Evolutionary conservation across 2,329 filamentous ascomycete species (phyloP).

Genomic region (Proliferodiscus dingleyae): DNA sequence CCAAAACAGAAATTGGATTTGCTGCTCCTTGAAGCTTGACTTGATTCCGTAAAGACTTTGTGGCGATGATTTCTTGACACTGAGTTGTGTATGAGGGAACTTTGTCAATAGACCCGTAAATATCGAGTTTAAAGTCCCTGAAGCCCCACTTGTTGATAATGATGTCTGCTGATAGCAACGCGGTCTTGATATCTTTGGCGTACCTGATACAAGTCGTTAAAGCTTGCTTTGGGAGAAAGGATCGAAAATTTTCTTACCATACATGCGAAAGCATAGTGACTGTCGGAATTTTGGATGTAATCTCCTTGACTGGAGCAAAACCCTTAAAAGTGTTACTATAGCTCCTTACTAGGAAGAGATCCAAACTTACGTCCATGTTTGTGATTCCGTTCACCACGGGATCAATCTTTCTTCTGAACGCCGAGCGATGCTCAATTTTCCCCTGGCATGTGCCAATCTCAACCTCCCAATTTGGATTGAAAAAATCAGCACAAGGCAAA

Average conservation of each 20-base stretch:
- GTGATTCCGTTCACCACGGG: constrained; percentile 62
- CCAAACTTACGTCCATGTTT: constrained; percentile 38
- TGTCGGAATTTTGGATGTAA: constrained; percentile 53
- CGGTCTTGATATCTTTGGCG: constrained; percentile 59
- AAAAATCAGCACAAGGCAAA: constrained; percentile 54
- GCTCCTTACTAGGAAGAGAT: neutral
- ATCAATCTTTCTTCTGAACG: constrained; percentile 56
- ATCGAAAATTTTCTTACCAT: constrained; percentile 30
- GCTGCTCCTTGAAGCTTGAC: constrained; percentile 37
- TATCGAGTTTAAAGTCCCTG: constrained; percentile 55
- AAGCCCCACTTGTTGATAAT: constrained; percentile 65
- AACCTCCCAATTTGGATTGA: constrained; percentile 60
- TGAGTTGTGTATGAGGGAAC: constrained; percentile 57
- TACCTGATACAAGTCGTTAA: constrained; percentile 32
- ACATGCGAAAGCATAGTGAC: constrained; percentile 63
- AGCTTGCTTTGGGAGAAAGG: neutral
- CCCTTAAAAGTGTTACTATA: constrained; percentile 27
- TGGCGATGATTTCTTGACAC: constrained; percentile 40
- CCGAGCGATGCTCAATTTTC: constrained; percentile 49
- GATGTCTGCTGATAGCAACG: constrained; percentile 58
- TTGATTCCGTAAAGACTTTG: constrained; percentile 25
- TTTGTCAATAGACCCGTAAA: constrained; percentile 60
- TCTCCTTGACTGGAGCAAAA: constrained; percentile 55
- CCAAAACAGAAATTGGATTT: constrained; percentile 37
- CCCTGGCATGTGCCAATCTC: constrained; percentile 57